Evolutionary conservation across 2,329 filamentous ascomycete genomes (phyloP).

Genomic region (Proliferodiscus dingleyae): DNA sequence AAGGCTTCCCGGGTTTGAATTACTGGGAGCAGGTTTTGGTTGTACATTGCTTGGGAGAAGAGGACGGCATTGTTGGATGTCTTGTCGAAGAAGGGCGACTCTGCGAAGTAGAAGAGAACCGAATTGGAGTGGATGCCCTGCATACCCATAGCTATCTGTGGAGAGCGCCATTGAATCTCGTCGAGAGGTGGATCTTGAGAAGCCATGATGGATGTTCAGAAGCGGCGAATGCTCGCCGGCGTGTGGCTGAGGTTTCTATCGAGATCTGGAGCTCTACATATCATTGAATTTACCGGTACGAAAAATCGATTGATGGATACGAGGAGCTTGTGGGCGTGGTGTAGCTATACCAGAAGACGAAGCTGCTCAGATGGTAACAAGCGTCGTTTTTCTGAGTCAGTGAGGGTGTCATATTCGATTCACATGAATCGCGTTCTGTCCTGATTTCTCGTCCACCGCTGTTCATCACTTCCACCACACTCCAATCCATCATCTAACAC

Average conservation of each 20-base stretch:
- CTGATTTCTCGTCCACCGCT: too few species aligned
- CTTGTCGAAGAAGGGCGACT: conserved; percentile 63
- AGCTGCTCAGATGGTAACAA: too few species aligned
- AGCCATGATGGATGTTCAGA: conserved; percentile 33
- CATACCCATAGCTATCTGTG: conserved; percentile 44
- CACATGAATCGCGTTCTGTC: too few species aligned
- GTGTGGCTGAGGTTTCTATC: too few species aligned
- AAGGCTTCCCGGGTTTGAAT: conserved; percentile 59
- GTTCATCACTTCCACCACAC: too few species aligned
- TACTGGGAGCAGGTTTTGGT: conserved; percentile 51
- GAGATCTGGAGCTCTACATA: not conserved
- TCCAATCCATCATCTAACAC: too few species aligned
- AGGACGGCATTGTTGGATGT: conserved; percentile 65
- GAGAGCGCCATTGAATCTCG: conserved; percentile 63
- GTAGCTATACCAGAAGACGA: too few species aligned
- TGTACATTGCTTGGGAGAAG: conserved; percentile 57
- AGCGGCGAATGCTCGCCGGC: too few species aligned
- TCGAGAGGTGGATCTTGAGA: conserved; percentile 52
- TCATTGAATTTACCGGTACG: not conserved
- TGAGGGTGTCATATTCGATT: too few species aligned
- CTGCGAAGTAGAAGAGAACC: conserved; percentile 62
- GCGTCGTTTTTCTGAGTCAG: too few species aligned
- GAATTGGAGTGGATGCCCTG: conserved; percentile 55
- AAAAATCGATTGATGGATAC: too few species aligned
- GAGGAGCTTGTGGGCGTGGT: too few species aligned